Evolutionary conservation across 2,329 filamentous ascomycete species (phyloP).

Genomic region (Aspergillus nomiae): DNA sequence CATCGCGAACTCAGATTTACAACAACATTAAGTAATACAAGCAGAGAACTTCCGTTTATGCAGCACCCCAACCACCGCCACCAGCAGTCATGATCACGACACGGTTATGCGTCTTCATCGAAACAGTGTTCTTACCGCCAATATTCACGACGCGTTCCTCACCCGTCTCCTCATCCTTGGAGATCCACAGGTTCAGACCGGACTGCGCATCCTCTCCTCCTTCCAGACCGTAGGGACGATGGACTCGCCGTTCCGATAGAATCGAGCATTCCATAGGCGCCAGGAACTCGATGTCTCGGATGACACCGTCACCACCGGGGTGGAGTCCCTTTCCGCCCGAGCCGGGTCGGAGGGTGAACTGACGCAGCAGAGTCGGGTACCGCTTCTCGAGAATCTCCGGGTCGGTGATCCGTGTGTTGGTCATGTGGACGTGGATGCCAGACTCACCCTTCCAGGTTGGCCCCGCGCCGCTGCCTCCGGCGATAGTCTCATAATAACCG

Average conservation of each 20-base stretch:
- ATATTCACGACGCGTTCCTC: slow-evolving; percentile 59
- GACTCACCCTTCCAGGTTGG: slow-evolving; percentile 74
- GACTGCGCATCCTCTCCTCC: slow-evolving; percentile 78
- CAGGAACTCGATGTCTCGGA: slow-evolving; percentile 82
- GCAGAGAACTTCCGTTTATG: neutral
- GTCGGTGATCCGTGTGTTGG: slow-evolving; percentile 84
- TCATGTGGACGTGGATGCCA: slow-evolving; percentile 84
- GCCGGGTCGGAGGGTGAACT: slow-evolving; percentile 68
- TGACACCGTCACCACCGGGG: slow-evolving; percentile 72
- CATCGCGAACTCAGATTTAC: neutral
- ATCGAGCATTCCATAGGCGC: slow-evolving; percentile 80
- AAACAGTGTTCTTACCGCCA: slow-evolving; percentile 64
- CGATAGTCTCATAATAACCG: slow-evolving; percentile 87
- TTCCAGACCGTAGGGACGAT: slow-evolving; percentile 77
- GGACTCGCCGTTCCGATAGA: slow-evolving; percentile 73
- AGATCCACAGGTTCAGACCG: slow-evolving; percentile 85
- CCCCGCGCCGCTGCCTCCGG: slow-evolving; percentile 76
- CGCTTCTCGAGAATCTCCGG: slow-evolving; percentile 78
- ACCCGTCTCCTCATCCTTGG: slow-evolving; percentile 63
- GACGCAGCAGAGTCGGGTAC: slow-evolving; percentile 73
- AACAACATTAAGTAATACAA: neutral
- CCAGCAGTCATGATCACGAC: slow-evolving; percentile 64
- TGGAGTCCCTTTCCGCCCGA: slow-evolving; percentile 70
- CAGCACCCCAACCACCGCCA: slow-evolving; percentile 45
- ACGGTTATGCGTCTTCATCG: slow-evolving; percentile 60